These are phyloP conservation scores for Ustilago shanxiensis DNA, from an alignment of 1,284 basidiomycete genomes.

Conservation along the genomic window DNA sequence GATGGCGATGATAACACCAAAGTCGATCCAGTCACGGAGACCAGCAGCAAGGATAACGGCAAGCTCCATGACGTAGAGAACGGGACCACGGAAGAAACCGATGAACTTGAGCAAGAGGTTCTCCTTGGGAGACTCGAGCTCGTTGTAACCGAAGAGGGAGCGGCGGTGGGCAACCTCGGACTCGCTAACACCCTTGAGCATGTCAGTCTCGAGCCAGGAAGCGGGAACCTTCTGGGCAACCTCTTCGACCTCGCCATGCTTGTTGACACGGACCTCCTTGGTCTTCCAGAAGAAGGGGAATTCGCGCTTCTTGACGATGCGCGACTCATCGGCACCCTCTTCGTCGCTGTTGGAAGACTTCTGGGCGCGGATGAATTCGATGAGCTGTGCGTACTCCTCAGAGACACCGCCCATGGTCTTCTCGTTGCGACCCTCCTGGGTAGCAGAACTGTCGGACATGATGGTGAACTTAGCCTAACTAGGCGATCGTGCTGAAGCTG, in stretches of 20 bases:
- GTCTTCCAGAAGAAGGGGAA: conserved; percentile 66
- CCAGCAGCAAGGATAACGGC: conserved; percentile 71
- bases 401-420: conserved; percentile 44
- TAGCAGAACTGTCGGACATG: conserved; percentile 57
- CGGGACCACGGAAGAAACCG: conserved; percentile 71
- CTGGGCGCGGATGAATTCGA: conserved; percentile 67
- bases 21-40: conserved; percentile 73
- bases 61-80: conserved; percentile 71
- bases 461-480: conserved; percentile 2
- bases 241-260: conserved; percentile 68
- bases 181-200: conserved; percentile 72
- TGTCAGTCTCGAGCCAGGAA: conserved; percentile 73
- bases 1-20: conserved; percentile 73
- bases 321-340: conserved; percentile 58
- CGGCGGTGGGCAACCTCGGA: conserved; percentile 71
- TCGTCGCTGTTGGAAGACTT: conserved; percentile 57
- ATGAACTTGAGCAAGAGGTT: conserved; percentile 74
- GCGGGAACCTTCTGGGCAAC: conserved; percentile 67
- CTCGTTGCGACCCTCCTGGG: conserved; percentile 56
- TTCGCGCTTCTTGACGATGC: conserved; percentile 66
- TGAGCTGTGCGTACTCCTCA: conserved; percentile 66
- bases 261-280: conserved; percentile 68
- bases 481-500: conserved; percentile 12
- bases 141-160: conserved; percentile 70
- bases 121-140: conserved; percentile 69